Base-by-base conservation (phyloP, 768 basidiomycete species). In the Boletus pseudopeckii region DNA sequence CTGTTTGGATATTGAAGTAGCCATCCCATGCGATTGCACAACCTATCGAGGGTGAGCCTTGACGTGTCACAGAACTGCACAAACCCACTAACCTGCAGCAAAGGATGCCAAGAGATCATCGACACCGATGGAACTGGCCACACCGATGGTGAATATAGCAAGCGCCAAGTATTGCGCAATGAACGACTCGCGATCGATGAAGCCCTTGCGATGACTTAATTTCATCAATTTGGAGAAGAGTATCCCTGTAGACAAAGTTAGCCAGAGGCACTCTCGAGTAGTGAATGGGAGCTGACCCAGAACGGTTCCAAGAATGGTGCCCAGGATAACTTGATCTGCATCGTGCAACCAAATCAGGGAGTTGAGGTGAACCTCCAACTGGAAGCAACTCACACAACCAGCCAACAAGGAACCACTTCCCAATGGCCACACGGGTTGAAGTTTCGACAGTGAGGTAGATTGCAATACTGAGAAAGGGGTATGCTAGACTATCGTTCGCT, bases 401-500 rank as follows among this genome's bases (percentile, higher is more conserved):
- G 7, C 92, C 90, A 48, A 94, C 73, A 39, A 93, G 78, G 50
- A 95, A 74, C 95, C 96, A 97, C 64, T 93, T 81, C 13, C 77
- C 83, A 33, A 97, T 73, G 5, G 93, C 92, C 10, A 77, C 76
- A 0, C 75, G 71, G 14, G 72, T 76, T 4, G 84, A 80, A 0
- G 77, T 64, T 57, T 96, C 91, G 5, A 92, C 60, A 10, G 85
- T 86, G 42, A 98, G 77, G 68, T 95, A 98, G 10, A 98, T 77
- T 3, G 95, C 83, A 48, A 98, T 78, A 26, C 83, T 81, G 51
- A 98, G 76, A 68, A 98, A 98, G 0, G 94, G 94, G 68, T 95
- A 97, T 2, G 95, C 93, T 13, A 98, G 79, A 2, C 97, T 96
- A 61, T 98, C 97, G 70, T 99, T 99, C 7, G 91, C 86, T 0